Percentiles rank a stretch among this genome's conserved stretches.
Conservation (phyloP, 805 yeast genomes). For the Yamadazyma takamatsuzukensis region DNA sequence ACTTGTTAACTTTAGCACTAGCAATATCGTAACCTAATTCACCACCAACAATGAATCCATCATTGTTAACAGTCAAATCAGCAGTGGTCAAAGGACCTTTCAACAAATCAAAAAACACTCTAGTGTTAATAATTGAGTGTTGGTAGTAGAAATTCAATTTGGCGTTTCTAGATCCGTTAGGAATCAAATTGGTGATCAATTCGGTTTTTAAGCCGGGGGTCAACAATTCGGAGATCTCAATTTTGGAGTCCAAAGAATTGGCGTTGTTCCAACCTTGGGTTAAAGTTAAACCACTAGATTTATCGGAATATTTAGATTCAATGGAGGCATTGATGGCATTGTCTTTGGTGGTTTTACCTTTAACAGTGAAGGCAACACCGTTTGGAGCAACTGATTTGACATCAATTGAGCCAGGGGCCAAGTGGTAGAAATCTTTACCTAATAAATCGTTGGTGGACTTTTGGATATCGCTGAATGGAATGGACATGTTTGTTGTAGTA, state of each 20-base stretch:
- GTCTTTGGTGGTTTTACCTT: slow-evolving; percentile 82
- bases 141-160: slow-evolving; percentile 86
- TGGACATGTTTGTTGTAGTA: slow-evolving; percentile 48
- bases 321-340: slow-evolving; percentile 82
- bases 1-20: slow-evolving; percentile 87
- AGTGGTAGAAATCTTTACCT: slow-evolving; percentile 90
- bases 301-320: slow-evolving; percentile 91
- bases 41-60: slow-evolving; percentile 95
- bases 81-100: slow-evolving; percentile 96
- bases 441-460: slow-evolving; percentile 89
- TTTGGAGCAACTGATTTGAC: slow-evolving; percentile 92
- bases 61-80: slow-evolving; percentile 92
- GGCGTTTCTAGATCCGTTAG: slow-evolving; percentile 80
- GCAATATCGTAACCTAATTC: slow-evolving; percentile 95
- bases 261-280: slow-evolving; percentile 98
- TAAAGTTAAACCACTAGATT: slow-evolving; percentile 84
- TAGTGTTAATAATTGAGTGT: slow-evolving; percentile 90
- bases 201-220: slow-evolving; percentile 95
- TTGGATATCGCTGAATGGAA: slow-evolving; percentile 90
- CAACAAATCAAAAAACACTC: slow-evolving; percentile 90
- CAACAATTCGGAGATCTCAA: slow-evolving; percentile 86
- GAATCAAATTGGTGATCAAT: slow-evolving; percentile 81
- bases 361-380: slow-evolving; percentile 91
- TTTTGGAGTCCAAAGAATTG: slow-evolving; percentile 86
- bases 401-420: slow-evolving; percentile 80